Base-by-base conservation (phyloP, 129 eudicot genomes). In the Escallonia rubra region DNA sequence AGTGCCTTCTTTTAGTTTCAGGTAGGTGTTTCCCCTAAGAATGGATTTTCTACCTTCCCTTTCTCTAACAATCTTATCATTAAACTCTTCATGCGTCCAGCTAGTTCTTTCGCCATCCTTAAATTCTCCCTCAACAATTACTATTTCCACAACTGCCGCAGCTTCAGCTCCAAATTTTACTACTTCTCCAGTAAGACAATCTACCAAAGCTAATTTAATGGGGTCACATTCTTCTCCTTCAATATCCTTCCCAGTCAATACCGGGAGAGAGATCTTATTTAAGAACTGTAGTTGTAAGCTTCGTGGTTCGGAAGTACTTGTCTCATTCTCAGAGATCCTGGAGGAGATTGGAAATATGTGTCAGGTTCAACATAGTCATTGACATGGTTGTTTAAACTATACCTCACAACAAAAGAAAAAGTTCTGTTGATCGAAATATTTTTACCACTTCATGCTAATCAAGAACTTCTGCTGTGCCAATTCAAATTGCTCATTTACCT, bases 1-100 rank as follows among this genome's bases (percentile, higher is more conserved):
- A 23, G 57, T 13, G 59, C 95, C 96, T 43, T 83, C 76, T 63
- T 79, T 73, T 3, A 86, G 83, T 49, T 77, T 68, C 64, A 83
- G 41, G 59, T 44, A 14, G 4, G 54, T 56, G 14, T 74, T 69
- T 64, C 85, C 85, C 52, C 80, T 51, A 49, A 90, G 89, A 56
- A 74, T 74, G 59, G 87, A 72, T 68, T 77, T 83, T 59, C 58
- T 84, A 39, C 76, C 75, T 5, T 81, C 79, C 68, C 80, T 70
- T 65, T 76, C 58, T 57, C 45, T 47, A 46, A 82, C 65, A 67
- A 88, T 76, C 46, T 79, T 77, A 51, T 44, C 57, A 16, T 77
- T 71, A 23, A 79, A 86, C 53, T 83, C 75, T 16, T 75, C 81
- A 34, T 16, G 64, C 7, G 72, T 70, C 84, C 65, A 69, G 44